Evolutionary conservation across 768 basidiomycete genomes (phyloP).

Genomic region (Agrocybe chaxingu): DNA sequence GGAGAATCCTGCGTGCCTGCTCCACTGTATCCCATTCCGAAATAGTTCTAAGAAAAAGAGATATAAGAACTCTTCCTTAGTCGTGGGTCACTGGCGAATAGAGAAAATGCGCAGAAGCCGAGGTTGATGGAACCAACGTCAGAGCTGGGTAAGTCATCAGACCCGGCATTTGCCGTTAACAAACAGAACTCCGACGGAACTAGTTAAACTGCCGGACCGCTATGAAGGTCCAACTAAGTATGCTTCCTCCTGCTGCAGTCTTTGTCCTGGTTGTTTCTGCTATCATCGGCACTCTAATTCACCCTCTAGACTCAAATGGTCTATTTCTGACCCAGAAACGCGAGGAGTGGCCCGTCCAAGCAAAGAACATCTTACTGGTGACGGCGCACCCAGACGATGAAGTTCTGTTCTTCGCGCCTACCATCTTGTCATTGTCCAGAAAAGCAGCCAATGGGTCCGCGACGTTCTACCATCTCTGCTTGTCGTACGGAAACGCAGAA

Average conservation of each 20-base stretch:
- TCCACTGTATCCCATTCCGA: conserved; percentile 19
- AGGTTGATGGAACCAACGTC: neutral
- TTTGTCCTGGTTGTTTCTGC: conserved; percentile 27
- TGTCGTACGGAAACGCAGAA: conserved; percentile 79
- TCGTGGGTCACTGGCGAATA: too few species aligned
- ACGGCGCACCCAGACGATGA: conserved; percentile 97
- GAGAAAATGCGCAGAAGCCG: neutral
- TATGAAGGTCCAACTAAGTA: neutral
- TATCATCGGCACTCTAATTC: conserved; percentile 27
- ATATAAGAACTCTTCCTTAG: neutral
- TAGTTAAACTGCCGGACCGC: neutral
- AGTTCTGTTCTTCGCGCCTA: conserved; percentile 91
- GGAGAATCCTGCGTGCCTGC: conserved; percentile 33
- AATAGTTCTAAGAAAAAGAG: conserved; percentile 9
- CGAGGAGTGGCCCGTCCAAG: conserved; percentile 11
- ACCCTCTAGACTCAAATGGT: conserved; percentile 26
- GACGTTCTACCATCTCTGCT: conserved; percentile 42
- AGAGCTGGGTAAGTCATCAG: conserved; percentile 5
- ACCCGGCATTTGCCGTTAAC: neutral
- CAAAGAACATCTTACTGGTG: conserved; percentile 54
- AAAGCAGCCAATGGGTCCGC: conserved; percentile 12
- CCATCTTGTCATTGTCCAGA: conserved; percentile 53
- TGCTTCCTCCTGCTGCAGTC: conserved; percentile 19
- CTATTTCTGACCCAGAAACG: conserved; percentile 18
- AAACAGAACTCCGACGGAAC: conserved; percentile 1